Evolutionary conservation across 495 filamentous ascomycete species (phyloP), one percentile per base, ranked within the genome.

Genomic region (Lepidopterella palustris): DNA sequence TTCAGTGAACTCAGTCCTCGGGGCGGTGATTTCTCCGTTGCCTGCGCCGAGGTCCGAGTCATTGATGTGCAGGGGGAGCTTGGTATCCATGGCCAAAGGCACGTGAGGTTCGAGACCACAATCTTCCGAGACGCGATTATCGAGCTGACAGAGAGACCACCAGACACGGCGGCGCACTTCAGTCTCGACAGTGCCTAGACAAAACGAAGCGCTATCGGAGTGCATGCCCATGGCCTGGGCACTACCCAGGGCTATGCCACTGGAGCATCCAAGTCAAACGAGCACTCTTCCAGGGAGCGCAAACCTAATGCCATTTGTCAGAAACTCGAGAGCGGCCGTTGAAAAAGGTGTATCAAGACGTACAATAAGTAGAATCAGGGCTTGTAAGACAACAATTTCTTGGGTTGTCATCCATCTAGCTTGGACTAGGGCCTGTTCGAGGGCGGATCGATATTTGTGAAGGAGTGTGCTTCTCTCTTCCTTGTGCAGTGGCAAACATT

Each of bases 221-320:
- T 63, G 61, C 40, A 63, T 20, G 9, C 61, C 61, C 55, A 63
- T 63, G 8, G 35, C 32, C 47, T 63, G 61, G 13, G 61, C 61
- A 10, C 54, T 11, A 24, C 61, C 27, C 20, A 59, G 32, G 21
- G 55, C 50, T 8, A 56, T 63, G 3, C 61, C 61, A 52, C 28
- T 63, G n/a, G 5, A 63, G 2, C 13, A 59, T 55, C 61, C 61
- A 63, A 21, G 55, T 58, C 6, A 42, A 59, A 42, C 55, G 61
- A 25, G 50, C 11, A 23, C n/a, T n/a, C n/a, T 54, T 54, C 31
- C n/a, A 25, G 5, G 47, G 24, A 18, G 54, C 24, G 39, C 39
- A 62, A 23, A 35, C 45, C 51, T 55, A 23, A 48, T 18, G 15
- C 25, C 13, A n/a, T n/a, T n/a, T n/a, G 45, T 50, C 35, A 58